A percentile compares a stretch with the other conserved stretches of the same genome.
Conservation (phyloP, 352 stramenopile genomes). For the Peronospora belbahrii region DNA sequence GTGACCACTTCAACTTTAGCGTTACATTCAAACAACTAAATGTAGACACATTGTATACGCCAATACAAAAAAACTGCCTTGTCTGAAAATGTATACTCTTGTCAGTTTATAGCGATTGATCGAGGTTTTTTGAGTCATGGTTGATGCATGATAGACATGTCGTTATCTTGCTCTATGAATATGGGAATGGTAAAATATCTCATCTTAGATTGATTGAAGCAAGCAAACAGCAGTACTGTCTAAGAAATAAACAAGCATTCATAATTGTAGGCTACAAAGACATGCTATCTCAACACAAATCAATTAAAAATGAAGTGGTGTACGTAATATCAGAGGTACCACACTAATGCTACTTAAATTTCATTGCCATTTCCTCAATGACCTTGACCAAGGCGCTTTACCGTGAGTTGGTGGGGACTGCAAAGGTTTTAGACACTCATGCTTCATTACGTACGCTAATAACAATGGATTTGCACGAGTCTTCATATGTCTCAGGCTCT, state of each 20-base stretch:
- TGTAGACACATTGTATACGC: no score
- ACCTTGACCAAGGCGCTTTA: conserved; percentile 51
- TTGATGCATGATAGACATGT: no score
- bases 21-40: background rate
- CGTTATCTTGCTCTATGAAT: background rate
- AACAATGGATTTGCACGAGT: conserved; percentile 50
- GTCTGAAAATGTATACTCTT: no score
- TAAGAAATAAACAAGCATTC: no score
- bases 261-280: no score
- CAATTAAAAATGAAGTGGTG: background rate
- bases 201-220: no score
- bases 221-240: no score
- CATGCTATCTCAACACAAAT: no score
- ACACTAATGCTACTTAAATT: background rate
- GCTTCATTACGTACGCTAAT: conserved; percentile 52
- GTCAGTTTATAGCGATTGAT: no score
- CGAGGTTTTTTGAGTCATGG: no score
- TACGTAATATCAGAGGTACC: background rate
- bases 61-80: background rate
- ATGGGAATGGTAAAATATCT: no score
- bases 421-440: conserved; percentile 51
- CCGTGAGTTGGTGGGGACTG: conserved; percentile 51
- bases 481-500: conserved; percentile 20
- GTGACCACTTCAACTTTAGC: background rate
- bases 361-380: conserved; percentile 22